Base-by-base conservation (phyloP, 1,284 basidiomycete species). In the Vanrija humicola region DNA sequence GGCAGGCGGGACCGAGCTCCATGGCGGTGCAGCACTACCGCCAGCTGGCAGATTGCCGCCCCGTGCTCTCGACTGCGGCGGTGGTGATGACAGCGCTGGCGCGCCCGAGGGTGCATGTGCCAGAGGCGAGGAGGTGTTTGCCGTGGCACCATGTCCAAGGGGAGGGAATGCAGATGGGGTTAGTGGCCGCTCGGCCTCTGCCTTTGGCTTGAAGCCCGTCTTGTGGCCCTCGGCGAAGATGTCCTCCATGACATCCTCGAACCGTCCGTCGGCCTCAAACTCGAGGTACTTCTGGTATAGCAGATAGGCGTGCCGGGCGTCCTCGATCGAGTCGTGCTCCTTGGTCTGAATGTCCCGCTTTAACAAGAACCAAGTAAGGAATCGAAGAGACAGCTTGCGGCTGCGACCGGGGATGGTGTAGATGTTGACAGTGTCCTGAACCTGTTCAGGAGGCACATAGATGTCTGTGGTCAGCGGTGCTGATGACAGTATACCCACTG, bases 271-370 rank as follows among this genome's bases (percentile, higher is more conserved):
- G 38, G 82, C 83, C 70, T 94, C 86, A 54, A 94, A 87, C 38
- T 84, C 79, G 40, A 86, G 83, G 72, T 89, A 94, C 26, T 87
- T 83, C 70, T 91, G 87, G 78, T 90, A 98, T 34, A 98, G 79
- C 60, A 86, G 82, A 48, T 98, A 78, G 0, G 95, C 93, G 9
- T 90, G 90, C 18, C 86, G 82, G 0, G 95, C 93, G 71, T 98
- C 96, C 75, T 94, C 90, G 66, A 98, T 97, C 16, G 92, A 97
- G 77, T 98, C 95, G 73, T 98, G 95, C 8, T 87, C 88, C 16
- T 91, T 89, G 6, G 84, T 87, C 75, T 98, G 96, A 56, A 98
- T 98, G 66, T 89, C 86, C 68, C 91, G 85, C 59, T 89, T 84
- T 16, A 98, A 80, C 34, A 98, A 81, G 72, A 89, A 92, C 91